These are phyloP conservation scores for Zasmidium citrigriseum DNA, from an alignment of 2,329 filamentous ascomycete species.

Conservation along the genomic window DNA sequence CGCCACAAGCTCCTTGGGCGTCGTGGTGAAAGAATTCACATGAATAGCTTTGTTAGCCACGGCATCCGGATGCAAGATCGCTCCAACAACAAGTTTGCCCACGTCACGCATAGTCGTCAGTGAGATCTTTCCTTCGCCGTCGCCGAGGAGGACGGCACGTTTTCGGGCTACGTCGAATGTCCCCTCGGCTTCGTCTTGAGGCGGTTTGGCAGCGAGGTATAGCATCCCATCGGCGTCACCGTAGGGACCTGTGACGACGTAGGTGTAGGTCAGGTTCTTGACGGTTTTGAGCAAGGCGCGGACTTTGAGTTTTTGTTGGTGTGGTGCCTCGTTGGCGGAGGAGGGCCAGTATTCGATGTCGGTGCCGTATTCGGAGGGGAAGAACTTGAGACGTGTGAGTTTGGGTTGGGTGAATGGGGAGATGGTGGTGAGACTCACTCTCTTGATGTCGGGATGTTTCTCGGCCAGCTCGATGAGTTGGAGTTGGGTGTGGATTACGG, in stretches of 20 bases:
- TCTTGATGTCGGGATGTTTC: conserved; percentile 54
- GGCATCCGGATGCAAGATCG: conserved; percentile 58
- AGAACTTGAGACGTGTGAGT: conserved; percentile 46
- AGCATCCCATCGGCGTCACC: conserved; percentile 52
- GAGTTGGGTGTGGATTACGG: conserved; percentile 62
- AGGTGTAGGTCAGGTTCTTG: conserved; percentile 61
- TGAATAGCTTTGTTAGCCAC: conserved; percentile 60
- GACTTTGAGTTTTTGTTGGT: conserved; percentile 71
- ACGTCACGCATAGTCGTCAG: conserved; percentile 74
- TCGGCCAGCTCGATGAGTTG: conserved; percentile 63
- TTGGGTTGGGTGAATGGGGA: background rate
- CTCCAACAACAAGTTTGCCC: conserved; percentile 64
- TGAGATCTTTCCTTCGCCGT: conserved; percentile 62
- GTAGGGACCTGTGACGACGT: conserved; percentile 70
- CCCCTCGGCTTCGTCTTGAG: conserved; percentile 47
- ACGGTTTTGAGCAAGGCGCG: conserved; percentile 59
- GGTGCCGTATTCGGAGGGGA: conserved; percentile 68
- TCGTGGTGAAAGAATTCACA: conserved; percentile 71
- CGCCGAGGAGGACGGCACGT: conserved; percentile 62
- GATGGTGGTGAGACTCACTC: conserved; percentile 29
- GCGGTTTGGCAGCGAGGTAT: conserved; percentile 53
- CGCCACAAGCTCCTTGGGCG: conserved; percentile 61
- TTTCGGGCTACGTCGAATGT: conserved; percentile 60
- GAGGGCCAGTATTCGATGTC: conserved; percentile 61
- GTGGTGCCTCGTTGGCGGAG: conserved; percentile 64